phyloP scores from a whole-genome alignment of 2,329 filamentous ascomycete genomes.

The Scedosporium dehoogii region DNA sequence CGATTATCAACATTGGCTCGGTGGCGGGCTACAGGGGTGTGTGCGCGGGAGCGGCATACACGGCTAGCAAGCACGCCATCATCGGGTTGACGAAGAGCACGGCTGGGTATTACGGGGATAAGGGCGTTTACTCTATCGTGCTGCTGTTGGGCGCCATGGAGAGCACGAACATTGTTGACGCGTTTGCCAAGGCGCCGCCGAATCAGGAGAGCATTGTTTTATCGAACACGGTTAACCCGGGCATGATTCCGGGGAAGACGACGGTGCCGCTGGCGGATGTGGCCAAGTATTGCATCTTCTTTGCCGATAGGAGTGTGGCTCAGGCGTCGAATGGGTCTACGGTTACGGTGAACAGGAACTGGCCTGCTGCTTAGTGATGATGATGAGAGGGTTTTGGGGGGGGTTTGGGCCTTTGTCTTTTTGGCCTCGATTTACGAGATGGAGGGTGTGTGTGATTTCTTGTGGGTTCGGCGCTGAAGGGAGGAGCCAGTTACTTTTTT shows the following conservation, averaged over 20 bases:
- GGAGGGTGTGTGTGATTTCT: too few relatives aligned
- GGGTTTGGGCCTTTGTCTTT: too few relatives aligned
- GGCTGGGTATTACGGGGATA: conserved; percentile 41
- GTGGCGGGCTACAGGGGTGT: conserved; percentile 32
- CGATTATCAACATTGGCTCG: conserved; percentile 43
- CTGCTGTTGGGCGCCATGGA: conserved; percentile 43
- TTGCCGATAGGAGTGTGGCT: conserved; percentile 23
- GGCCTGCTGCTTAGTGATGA: conserved; percentile 20
- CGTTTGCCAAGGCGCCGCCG: conserved; percentile 22
- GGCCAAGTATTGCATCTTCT: conserved; percentile 27
- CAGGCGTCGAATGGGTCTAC: conserved; percentile 21
- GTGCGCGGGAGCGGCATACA: conserved; percentile 36
- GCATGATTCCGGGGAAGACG: conserved; percentile 18
- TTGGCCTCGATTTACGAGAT: too few relatives aligned
- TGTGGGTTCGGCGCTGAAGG: too few relatives aligned
- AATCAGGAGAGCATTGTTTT: conserved; percentile 22
- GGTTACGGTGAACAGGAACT: conserved; percentile 25
- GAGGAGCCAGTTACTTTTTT: too few relatives aligned
- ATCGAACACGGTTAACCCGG: conserved; percentile 17
- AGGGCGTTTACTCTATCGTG: conserved; percentile 42
- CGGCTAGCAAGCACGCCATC: conserved; percentile 42
- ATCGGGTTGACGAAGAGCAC: conserved; percentile 47
- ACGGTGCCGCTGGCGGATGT: conserved; percentile 23
- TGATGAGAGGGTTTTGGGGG: background rate
- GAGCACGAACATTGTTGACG: conserved; percentile 40